These are phyloP conservation scores for Kodamaea laetipori DNA, from an alignment of 805 yeast genomes.

Conservation along the genomic window DNA sequence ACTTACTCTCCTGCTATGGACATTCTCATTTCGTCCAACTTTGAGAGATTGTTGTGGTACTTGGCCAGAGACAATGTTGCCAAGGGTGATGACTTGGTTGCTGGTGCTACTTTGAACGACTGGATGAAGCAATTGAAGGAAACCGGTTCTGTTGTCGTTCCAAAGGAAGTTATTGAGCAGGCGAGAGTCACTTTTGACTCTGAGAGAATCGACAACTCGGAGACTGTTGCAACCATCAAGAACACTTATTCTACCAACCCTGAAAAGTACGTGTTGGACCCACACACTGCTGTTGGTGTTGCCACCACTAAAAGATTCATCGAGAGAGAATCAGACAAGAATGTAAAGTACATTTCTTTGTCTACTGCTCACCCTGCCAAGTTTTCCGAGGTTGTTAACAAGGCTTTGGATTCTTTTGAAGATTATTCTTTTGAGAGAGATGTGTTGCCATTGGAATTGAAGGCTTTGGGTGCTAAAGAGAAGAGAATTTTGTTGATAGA, in stretches of 20 bases:
- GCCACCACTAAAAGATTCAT: slow-evolving; percentile 70
- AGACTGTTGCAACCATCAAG: slow-evolving; percentile 80
- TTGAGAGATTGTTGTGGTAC: slow-evolving; percentile 96
- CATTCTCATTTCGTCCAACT: slow-evolving; percentile 90
- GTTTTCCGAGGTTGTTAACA: slow-evolving; percentile 92
- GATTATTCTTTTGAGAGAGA: slow-evolving; percentile 85
- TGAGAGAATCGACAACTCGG: slow-evolving; percentile 74
- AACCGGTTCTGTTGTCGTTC: slow-evolving; percentile 75
- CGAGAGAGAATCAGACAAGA: slow-evolving; percentile 37
- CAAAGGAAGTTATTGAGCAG: slow-evolving; percentile 59
- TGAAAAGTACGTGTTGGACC: slow-evolving; percentile 83
- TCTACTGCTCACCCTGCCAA: slow-evolving; percentile 99
- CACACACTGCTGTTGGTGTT: slow-evolving; percentile 96
- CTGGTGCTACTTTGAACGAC: slow-evolving; percentile 68
- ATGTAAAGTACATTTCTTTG: slow-evolving; percentile 62
- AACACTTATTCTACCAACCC: slow-evolving; percentile 60
- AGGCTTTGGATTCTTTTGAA: slow-evolving; percentile 63
- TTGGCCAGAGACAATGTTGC: slow-evolving; percentile 74
- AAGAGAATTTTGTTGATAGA: slow-evolving; percentile 75
- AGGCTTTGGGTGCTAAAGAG: slow-evolving; percentile 65
- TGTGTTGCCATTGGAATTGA: slow-evolving; percentile 87
- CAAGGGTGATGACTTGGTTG: slow-evolving; percentile 52
- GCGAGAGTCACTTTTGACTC: slow-evolving; percentile 75
- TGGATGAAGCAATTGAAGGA: slow-evolving; percentile 83
- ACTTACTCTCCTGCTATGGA: slow-evolving; percentile 99